phyloP scores from a whole-genome alignment of 176 grass and related monocot species.

The sorghum (Sorghum bicolor) region Sorghum_bicolor_NCBIv3 NC_012872.2:51828001-51828500 shows the following conservation, averaged over 20 bases:
- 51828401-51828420: background rate
- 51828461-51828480: background rate
- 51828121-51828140: conserved; percentile 8
- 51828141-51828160: background rate
- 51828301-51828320: background rate
- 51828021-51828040: background rate
- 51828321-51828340: background rate
- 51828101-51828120: conserved; percentile 7
- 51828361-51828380: background rate
- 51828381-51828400: background rate
- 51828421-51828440: background rate
- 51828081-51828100: background rate
- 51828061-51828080: conserved; percentile 2
- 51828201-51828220: background rate
- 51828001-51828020: conserved; percentile 25
- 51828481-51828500: background rate
- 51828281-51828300: background rate
- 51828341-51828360: background rate
- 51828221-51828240: background rate
- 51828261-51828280: background rate
- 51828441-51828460: background rate
- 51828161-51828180: background rate
- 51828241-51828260: background rate
- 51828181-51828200: background rate
- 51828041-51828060: conserved; percentile 9